These are phyloP conservation scores for Verticillium zaregamsianum DNA, from an alignment of 2,329 filamentous ascomycete species.

Conservation along the genomic window DNA sequence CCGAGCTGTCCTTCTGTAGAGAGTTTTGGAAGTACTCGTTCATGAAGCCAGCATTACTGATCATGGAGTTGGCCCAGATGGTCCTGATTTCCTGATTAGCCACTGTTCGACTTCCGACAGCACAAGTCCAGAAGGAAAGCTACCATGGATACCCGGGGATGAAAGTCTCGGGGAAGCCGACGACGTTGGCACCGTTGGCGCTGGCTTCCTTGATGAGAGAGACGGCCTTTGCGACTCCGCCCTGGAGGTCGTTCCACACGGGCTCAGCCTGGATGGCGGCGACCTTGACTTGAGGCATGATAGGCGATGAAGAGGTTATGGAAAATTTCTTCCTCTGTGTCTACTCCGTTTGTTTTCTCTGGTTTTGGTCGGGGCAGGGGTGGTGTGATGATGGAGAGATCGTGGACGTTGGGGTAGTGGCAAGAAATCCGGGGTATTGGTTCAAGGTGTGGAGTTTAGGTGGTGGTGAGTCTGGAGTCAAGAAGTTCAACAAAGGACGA, in stretches of 20 bases:
- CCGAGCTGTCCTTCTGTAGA: conserved; percentile 29
- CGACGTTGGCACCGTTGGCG: conserved; percentile 23
- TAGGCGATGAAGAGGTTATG: too few relatives aligned
- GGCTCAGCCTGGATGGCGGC: conserved; percentile 20
- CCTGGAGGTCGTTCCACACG: conserved; percentile 20
- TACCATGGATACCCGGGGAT: conserved; percentile 43
- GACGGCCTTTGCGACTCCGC: conserved; percentile 30
- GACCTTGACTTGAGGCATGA: conserved; percentile 13
- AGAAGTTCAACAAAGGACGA: too few relatives aligned
- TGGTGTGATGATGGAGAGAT: too few relatives aligned
- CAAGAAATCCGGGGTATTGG: too few relatives aligned
- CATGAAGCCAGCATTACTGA: conserved; percentile 31
- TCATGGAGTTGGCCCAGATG: conserved; percentile 20
- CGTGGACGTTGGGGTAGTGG: too few relatives aligned
- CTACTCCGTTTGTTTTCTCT: too few relatives aligned
- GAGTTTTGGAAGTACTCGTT: conserved; percentile 42
- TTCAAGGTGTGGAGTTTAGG: too few relatives aligned
- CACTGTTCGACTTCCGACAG: conserved; percentile 10
- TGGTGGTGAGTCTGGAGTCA: too few relatives aligned
- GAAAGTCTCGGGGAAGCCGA: conserved; percentile 41
- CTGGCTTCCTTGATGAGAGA: conserved; percentile 25
- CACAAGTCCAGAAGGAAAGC: neutral
- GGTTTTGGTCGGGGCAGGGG: too few relatives aligned
- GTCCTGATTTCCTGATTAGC: conserved; percentile 13
- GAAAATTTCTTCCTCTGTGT: too few relatives aligned